Percentiles rank a stretch among this genome's conserved stretches.
Conservation (phyloP, 1,139 yeast species). For the Pneumocystis carinii region DNA sequence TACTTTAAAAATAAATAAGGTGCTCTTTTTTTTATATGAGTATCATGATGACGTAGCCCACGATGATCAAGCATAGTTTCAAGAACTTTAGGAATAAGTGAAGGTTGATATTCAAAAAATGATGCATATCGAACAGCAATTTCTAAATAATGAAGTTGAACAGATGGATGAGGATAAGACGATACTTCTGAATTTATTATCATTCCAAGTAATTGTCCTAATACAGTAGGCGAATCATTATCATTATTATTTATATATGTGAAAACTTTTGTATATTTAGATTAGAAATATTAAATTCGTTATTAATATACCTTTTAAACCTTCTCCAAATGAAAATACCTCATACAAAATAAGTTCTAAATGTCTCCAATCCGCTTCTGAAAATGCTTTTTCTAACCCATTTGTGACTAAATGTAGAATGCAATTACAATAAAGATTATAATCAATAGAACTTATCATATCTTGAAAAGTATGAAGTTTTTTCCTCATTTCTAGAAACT, state of each 20-base stretch:
- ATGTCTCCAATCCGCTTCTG: conserved; percentile 49
- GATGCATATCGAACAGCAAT: conserved; percentile 64
- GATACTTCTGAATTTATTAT: conserved; percentile 37
- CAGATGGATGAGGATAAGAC: conserved; percentile 42
- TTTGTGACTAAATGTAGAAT: conserved; percentile 52
- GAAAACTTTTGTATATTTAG: not conserved
- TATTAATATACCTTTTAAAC: conserved; percentile 33
- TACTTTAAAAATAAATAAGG: conserved; percentile 86
- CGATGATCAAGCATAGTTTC: conserved; percentile 64
- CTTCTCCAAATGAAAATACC: conserved; percentile 63
- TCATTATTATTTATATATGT: conserved; percentile 1
- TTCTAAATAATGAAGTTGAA: conserved; percentile 72
- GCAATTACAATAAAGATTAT: conserved; percentile 56
- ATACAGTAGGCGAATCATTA: conserved; percentile 10
- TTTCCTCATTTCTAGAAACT: conserved; percentile 61
- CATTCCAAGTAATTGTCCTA: conserved; percentile 42
- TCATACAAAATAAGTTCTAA: conserved; percentile 79
- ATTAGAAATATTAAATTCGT: not conserved
- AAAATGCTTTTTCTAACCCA: conserved; percentile 26
- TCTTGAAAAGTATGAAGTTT: conserved; percentile 72
- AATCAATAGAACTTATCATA: conserved; percentile 60
- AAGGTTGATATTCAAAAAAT: conserved; percentile 38
- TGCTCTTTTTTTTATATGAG: conserved; percentile 63
- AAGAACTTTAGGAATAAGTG: conserved; percentile 47
- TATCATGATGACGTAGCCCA: conserved; percentile 62